These are phyloP conservation scores for Leccinum griseonigrum DNA, from an alignment of 1,284 basidiomycete species.

Conservation along the genomic window DNA sequence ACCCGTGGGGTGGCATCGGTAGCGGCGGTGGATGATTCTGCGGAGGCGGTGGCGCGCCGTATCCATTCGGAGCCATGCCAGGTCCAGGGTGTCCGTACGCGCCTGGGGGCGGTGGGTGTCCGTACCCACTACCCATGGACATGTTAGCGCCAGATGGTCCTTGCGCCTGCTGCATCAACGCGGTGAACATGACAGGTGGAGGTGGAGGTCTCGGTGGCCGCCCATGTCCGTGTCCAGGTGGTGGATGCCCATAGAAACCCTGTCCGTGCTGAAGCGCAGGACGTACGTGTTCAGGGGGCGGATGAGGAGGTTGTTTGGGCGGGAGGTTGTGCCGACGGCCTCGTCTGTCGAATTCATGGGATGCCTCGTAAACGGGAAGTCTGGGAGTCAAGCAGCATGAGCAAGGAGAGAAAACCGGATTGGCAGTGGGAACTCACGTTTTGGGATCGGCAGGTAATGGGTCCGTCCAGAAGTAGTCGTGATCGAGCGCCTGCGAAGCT, in stretches of 20 bases:
- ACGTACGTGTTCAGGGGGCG: too few relatives aligned
- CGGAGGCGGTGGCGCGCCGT: slow-evolving; percentile 12
- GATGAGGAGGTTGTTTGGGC: too few relatives aligned
- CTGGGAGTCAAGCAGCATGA: slow-evolving; percentile 36
- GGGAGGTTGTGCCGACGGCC: too few relatives aligned
- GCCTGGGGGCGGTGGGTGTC: slow-evolving; percentile 7
- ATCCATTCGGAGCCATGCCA: slow-evolving; percentile 17
- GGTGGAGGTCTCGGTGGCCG: too few relatives aligned
- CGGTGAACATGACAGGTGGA: slow-evolving; percentile 28
- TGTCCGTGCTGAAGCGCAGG: too few relatives aligned
- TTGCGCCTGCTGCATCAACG: slow-evolving; percentile 30
- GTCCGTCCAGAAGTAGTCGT: slow-evolving; percentile 92
- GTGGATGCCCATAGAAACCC: too few relatives aligned
- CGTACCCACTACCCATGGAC: slow-evolving; percentile 13
- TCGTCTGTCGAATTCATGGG: slow-evolving; percentile 82
- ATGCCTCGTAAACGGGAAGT: slow-evolving; percentile 74
- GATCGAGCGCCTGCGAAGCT: slow-evolving; percentile 82
- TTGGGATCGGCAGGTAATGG: slow-evolving; percentile 83
- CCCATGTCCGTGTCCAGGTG: too few relatives aligned
- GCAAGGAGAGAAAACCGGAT: not conserved
- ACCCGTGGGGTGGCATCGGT: slow-evolving; percentile 6
- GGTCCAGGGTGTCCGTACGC: slow-evolving; percentile 13
- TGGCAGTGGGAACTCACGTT: slow-evolving; percentile 49
- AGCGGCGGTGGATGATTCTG: slow-evolving; percentile 15
- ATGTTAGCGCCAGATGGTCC: slow-evolving; percentile 9